Base-by-base conservation (phyloP, 2,329 filamentous ascomycete species). In the Colletotrichum cordylinicola region DNA sequence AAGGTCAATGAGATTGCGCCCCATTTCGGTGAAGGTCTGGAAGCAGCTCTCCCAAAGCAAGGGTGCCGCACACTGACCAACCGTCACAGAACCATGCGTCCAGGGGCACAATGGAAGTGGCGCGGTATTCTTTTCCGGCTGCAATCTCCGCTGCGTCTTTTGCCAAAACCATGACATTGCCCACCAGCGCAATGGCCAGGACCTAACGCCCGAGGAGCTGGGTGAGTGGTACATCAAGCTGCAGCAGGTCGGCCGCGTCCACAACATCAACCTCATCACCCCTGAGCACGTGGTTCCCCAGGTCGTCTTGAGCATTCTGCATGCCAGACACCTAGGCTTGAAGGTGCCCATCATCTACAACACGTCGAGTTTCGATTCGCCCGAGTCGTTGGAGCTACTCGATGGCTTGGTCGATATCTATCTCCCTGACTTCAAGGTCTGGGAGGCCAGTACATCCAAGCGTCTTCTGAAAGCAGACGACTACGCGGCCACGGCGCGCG, bases 241-340 rank as follows among this genome's bases (percentile, higher is more conserved):
- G 58, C 95, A 97, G 82, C 89, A 94, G 33, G 90, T 95, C 4
- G 95, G 94, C n/a, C 86, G 89, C 10, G 94, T 95, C n/a, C 95
- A 98, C 86, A 97, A 97, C 82, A 96, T 98, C 88, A 97, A 98
- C 83, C 91, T 96, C 27, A 91, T 98, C 74, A 98, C 95, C 0
- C 95, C 95, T 0, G 95, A 98, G 82, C 95, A 98, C 82, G 94
- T 98, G 21, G 95, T 96, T 6, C 94, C 95, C 0, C 95, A 97
- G 82, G 94, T 97, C 12, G 94, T 91, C 1, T 86, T 97, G 37
- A 93, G 93, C 16, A 95, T 97, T 79, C 87, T 98, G 29, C 90
- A 94, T 77, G 94, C 95, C 0, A 89, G 90, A 62, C 92, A 95
- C 31, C 86, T 93, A 43, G 95, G 95, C 0, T 85, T 97, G 12